A percentile compares a stretch with the other conserved stretches of the same genome.
Conservation (phyloP, 768 basidiomycete genomes). For the Tylopilus cervinicoccineus region DNA sequence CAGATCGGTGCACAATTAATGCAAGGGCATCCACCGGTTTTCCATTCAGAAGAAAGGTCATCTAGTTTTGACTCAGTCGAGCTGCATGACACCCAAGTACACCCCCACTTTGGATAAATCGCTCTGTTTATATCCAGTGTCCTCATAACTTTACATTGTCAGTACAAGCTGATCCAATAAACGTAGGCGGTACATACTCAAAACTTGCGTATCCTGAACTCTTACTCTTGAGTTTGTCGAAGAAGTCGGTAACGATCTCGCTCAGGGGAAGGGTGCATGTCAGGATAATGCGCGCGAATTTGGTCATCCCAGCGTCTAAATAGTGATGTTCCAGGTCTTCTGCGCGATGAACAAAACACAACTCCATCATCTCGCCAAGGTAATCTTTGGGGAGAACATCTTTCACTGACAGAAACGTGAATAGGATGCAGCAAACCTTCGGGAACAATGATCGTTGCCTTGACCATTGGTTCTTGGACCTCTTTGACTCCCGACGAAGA, state of each 20-base stretch:
- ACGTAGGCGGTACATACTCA: constrained; percentile 52
- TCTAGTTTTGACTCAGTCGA: constrained; percentile 41
- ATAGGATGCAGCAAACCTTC: constrained; percentile 53
- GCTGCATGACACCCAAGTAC: neutral
- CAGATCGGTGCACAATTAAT: constrained; percentile 82
- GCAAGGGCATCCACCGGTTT: constrained; percentile 93
- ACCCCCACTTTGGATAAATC: constrained; percentile 72
- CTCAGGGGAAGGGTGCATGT: constrained; percentile 83
- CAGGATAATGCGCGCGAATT: constrained; percentile 65
- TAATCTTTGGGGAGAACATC: constrained; percentile 55
- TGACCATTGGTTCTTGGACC: constrained; percentile 90
- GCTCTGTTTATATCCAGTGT: constrained; percentile 81
- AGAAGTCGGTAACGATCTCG: constrained; percentile 94
- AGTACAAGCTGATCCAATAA: neutral
- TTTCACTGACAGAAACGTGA: neutral
- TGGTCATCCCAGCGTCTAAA: constrained; percentile 51
- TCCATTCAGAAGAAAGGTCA: constrained; percentile 85
- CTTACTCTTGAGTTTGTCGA: constrained; percentile 89
- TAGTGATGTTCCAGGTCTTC: constrained; percentile 81
- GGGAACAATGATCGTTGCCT: constrained; percentile 91
- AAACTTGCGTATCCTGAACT: constrained; percentile 91
- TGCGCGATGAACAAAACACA: constrained; percentile 84
- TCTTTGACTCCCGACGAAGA: constrained; percentile 55
- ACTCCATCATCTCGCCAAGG: constrained; percentile 94
- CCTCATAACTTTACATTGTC: constrained; percentile 73